Evolutionary conservation across 2,329 filamentous ascomycete species (phyloP), one percentile per base, ranked within the genome.

Genomic region (Colletotrichum gigasporum): DNA sequence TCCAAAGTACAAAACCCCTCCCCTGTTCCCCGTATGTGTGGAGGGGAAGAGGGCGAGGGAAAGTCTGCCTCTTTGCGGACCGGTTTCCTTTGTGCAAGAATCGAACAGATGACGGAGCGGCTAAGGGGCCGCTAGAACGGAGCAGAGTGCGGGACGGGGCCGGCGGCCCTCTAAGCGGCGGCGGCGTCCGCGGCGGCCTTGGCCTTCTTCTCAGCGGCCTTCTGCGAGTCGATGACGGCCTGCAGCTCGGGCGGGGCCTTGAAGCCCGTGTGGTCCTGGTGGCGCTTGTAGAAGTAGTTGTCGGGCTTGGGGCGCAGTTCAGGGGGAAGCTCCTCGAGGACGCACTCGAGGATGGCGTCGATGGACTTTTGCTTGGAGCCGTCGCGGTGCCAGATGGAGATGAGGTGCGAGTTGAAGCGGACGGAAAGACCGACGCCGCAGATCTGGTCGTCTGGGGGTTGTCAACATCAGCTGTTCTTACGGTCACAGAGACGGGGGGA

Each of bases 311-410:
- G 93, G 63, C 83, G 83, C 69, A 97, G 80, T 74, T 96, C 91
- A 1, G 85, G 80, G 5, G 90, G 90, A 28, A 97, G 82, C 69
- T 92, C 87, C 53, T 90, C 86, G 48, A 97, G 81, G 54, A 97
- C 89, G 48, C 88, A 90, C 67, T 87, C 81, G 50, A 94, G 84
- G 64, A 97, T 85, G 67, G 83, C 87, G 74, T 95, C 89, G 70
- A 96, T 87, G 5, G 93, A 96, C 70, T 87, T 88, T 73, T 92
- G 85, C 78, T 96, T 94, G 65, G 88, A 90, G 20, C 90, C 90
- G 73, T 97, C 91, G 67, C 96, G 92, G 80, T 97, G 96, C 95
- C 95, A 98, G 73, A 98, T 87, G 70, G 92, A 91, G 75, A 97
- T 91, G 70, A 97, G 87, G 75, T 95, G 90, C 28, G 90, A 91